Evolutionary conservation across 1,139 yeast species (phyloP).

Genomic region (Debaryomyces sp.): DNA sequence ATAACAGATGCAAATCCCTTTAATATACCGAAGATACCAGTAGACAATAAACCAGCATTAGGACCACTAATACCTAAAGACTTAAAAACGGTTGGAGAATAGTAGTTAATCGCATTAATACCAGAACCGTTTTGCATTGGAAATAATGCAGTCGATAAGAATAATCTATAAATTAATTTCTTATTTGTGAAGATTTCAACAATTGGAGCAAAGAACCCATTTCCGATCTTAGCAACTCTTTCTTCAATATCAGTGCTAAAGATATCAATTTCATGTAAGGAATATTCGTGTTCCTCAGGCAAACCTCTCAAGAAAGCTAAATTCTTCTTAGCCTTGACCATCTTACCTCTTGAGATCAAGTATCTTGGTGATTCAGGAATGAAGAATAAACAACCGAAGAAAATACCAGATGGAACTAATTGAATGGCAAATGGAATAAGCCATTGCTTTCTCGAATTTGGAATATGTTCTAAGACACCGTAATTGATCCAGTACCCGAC

Average conservation of each 20-base stretch:
- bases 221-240: conserved; percentile 21
- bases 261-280: conserved; percentile 27
- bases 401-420: conserved; percentile 44
- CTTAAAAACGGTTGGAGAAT: conserved; percentile 35
- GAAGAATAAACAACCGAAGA: conserved; percentile 37
- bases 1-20: conserved; percentile 46
- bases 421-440: conserved; percentile 44
- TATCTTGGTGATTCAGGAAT: conserved; percentile 54
- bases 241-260: conserved; percentile 26
- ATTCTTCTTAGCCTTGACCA: conserved; percentile 37
- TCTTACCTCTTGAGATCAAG: conserved; percentile 36
- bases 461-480: conserved; percentile 34
- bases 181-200: conserved; percentile 23
- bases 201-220: conserved; percentile 31
- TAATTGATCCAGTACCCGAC: conserved; percentile 36
- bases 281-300: conserved; percentile 27
- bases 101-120: conserved; percentile 37
- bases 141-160: conserved; percentile 31
- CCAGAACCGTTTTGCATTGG: conserved; percentile 39
- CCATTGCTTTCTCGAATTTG: conserved; percentile 32
- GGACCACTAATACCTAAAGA: conserved; percentile 34
- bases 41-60: conserved; percentile 52
- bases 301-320: conserved; percentile 32
- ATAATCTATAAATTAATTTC: conserved; percentile 26
- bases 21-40: conserved; percentile 60